phyloP scores from a whole-genome alignment of 2,329 filamentous ascomycete genomes.

The Colletotrichum navitas region DNA sequence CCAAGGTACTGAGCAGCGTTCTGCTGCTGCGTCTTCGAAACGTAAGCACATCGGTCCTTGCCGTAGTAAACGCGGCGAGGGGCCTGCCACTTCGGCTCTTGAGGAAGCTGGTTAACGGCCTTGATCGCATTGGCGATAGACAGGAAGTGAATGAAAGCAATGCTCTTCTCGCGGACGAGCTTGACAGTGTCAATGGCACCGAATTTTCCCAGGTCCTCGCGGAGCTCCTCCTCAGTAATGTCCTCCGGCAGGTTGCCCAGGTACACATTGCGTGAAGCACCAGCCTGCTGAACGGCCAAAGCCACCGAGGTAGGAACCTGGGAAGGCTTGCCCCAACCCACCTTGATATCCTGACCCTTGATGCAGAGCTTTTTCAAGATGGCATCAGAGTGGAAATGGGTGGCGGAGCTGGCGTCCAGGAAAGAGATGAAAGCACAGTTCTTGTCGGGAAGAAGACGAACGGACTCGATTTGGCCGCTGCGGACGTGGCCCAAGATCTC shows the following conservation, averaged over 20 bases:
- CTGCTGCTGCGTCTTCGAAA: conserved; percentile 99
- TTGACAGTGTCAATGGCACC: conserved; percentile 97
- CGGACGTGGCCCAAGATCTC: conserved; percentile 96
- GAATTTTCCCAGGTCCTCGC: conserved; percentile 96
- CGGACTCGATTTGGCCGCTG: conserved; percentile 99
- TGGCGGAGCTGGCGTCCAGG: conserved; percentile 95
- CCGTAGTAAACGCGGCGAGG: conserved; percentile 98
- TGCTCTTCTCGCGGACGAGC: conserved; percentile 96
- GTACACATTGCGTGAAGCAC: conserved; percentile 96
- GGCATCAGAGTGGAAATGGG: conserved; percentile 98
- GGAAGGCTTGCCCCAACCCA: conserved; percentile 98
- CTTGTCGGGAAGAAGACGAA: conserved; percentile 96
- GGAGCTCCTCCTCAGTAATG: conserved; percentile 88
- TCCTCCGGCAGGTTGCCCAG: conserved; percentile 94
- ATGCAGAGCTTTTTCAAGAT: conserved; percentile 99
- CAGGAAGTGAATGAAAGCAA: conserved; percentile 97
- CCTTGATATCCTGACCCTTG: conserved; percentile 99
- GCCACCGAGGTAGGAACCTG: conserved; percentile 97
- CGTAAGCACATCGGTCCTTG: conserved; percentile 97
- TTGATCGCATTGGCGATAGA: conserved; percentile 99
- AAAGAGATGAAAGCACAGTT: conserved; percentile 99
- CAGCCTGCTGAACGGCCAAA: conserved; percentile 97
- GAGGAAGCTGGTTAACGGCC: conserved; percentile 93
- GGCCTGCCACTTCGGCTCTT: conserved; percentile 96
- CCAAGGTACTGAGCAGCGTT: conserved; percentile 98